Evolutionary conservation across 2,329 filamentous ascomycete genomes (phyloP), one percentile per base, ranked within the genome.

Genomic region (Cordyceps pruinosa): DNA sequence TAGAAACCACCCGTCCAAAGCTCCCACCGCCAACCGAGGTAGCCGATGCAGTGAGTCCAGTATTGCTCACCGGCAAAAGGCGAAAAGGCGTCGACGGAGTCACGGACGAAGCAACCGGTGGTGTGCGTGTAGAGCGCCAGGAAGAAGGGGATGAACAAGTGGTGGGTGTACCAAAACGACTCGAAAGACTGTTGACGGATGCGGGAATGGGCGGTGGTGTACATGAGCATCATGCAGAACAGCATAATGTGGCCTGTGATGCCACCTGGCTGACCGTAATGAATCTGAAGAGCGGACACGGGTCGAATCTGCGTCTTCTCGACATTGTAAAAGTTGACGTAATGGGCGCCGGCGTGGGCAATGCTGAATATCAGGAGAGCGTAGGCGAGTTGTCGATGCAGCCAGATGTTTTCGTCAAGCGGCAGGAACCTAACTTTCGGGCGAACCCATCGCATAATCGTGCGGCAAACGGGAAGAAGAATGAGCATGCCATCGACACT

Each of bases 101-200:
- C 92, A 63, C 94, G 89, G 39, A 99, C 94, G 75, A 99, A 99
- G 74, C 94, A 99, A 59, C 91, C 92, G 8, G 89, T 90, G 1
- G 94, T 93, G 72, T 99, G 94, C 13, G 93, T 97, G 73, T 97
- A 99, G 64, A 99, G 85, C 46, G 84, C 93, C 45, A 99, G 80
- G 67, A 97, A 75, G 73, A 99, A 99, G 2, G 94, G 93, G 60
- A 99, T 88, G 68, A 97, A 97, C n/a, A 99, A 82, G 67, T 99
- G 94, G 73, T 99, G 94, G 0, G 91, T 96, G 74, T 99, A 99
- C 94, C 94, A 99, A 71, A 99, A 99, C 0, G 93, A 95, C 75
- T 99, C 94, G 69, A 92, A 99, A 0, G 90, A 96, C 70, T 99
- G 94, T 70, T 97, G 93, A 56, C 94, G 88, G 63, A 99, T 97